Evolutionary conservation across 352 stramenopile species (phyloP).

Genomic region (Phytophthora cactorum): DNA sequence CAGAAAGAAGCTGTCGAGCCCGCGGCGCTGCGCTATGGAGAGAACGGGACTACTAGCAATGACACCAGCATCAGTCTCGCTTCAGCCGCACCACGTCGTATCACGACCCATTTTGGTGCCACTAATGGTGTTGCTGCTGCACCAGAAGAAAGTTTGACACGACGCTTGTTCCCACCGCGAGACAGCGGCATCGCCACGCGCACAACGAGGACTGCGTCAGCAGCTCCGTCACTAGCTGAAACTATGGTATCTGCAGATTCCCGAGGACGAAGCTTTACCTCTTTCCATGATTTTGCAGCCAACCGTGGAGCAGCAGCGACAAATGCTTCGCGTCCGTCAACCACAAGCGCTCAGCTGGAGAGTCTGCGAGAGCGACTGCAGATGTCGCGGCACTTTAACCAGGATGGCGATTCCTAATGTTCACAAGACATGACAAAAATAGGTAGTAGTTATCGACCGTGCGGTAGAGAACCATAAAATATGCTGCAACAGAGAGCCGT

Average conservation of each 20-base stretch:
- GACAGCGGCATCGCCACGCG: conserved; percentile 15
- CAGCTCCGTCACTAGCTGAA: conserved; percentile 19
- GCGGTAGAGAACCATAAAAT: neutral
- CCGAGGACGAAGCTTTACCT: conserved; percentile 56
- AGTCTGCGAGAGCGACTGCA: conserved; percentile 38
- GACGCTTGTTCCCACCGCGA: conserved; percentile 51
- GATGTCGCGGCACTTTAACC: conserved; percentile 43
- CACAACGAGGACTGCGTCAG: conserved; percentile 28
- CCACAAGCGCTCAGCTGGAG: conserved; percentile 32
- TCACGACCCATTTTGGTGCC: conserved; percentile 30
- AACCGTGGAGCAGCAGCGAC: conserved; percentile 30
- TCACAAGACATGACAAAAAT: neutral
- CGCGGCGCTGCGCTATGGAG: conserved; percentile 24
- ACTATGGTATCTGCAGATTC: conserved; percentile 19
- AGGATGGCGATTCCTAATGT: neutral
- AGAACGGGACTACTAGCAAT: conserved; percentile 17
- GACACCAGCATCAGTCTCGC: conserved; percentile 23
- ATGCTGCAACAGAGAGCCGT: conserved; percentile 2
- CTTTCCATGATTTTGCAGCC: conserved; percentile 47
- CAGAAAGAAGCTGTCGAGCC: conserved; percentile 28
- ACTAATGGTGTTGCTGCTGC: conserved; percentile 8
- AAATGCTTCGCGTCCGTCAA: conserved; percentile 27
- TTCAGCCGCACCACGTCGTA: conserved; percentile 12
- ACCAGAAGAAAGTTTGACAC: conserved; percentile 47
- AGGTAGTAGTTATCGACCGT: conserved; percentile 5